Base-by-base conservation (phyloP, 306 rosid species). In the Malus sylvestris region DNA sequence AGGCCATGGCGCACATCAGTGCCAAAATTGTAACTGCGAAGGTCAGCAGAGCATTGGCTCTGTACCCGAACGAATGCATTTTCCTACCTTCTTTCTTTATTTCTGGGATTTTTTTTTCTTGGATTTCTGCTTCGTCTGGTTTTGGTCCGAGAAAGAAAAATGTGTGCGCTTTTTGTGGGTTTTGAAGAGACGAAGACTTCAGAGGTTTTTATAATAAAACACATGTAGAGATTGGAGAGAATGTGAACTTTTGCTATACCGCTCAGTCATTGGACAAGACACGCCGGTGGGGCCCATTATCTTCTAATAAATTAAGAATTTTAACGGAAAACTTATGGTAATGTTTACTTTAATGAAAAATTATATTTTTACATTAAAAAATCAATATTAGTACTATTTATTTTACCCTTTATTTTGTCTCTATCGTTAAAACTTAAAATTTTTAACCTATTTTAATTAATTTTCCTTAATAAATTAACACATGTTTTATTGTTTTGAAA, bases 21-120 rank as follows among this genome's bases (percentile, higher is more conserved):
- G 97, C 98, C 0, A 95, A 86, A 67, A 95, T 90, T 11, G 97
- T 92, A 10, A 93, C 79, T 6, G 96, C 85, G 68, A 95, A 95
- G 52, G 97, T 92, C 18, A 95, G 70, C 86, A 95, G 6, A 64
- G 96, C 98, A 68, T 89, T 95, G 53, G 91, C 96, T 89, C 97
- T 83, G 77, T 88, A 84, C 46, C 93, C 96, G 81, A 92, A 92
- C 10, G 98, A 90, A 88, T 92, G 96, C 98, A 95, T 95, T 42
- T 75, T 88, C 12, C 4, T 38, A 7, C 51, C 59, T n/a, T 55
- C 46, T 44, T 29, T 57, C 29, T 57, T 5, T 5, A 15, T 53
- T 53, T 45, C 46, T 7, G 51, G 46, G 61, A 14, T 61, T 77
- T 18, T 11, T 32, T 18, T 66, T 66, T 30, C 35, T 33, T 30